phyloP scores from a whole-genome alignment of 2,329 filamentous ascomycete genomes.

The Fusarium tanahbumbuense region DNA sequence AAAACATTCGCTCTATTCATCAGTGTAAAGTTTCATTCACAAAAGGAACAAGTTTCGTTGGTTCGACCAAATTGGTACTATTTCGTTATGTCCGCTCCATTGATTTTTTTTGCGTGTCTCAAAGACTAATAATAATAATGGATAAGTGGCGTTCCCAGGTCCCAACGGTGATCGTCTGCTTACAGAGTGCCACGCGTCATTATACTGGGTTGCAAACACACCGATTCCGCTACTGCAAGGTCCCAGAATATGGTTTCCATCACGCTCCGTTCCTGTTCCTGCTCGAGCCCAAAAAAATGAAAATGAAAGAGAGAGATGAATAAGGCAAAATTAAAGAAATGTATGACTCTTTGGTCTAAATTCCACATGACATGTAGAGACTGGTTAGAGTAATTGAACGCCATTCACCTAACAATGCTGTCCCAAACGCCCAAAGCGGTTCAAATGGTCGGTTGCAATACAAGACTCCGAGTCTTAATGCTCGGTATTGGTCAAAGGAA shows the following conservation, averaged over 20 bases:
- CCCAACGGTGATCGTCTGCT: slow-evolving; percentile 25
- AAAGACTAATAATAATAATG: slow-evolving; percentile 22
- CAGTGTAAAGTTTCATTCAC: not conserved
- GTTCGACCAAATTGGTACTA: slow-evolving; percentile 5
- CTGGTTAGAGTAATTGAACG: slow-evolving; percentile 59
- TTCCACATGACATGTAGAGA: slow-evolving; percentile 52
- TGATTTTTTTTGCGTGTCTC: slow-evolving; percentile 30
- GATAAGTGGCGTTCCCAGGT: slow-evolving; percentile 37
- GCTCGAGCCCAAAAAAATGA: slow-evolving; percentile 42
- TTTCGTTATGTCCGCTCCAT: slow-evolving; percentile 30
- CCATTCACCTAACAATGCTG: slow-evolving; percentile 70
- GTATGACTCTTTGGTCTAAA: slow-evolving; percentile 53
- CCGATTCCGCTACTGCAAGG: slow-evolving; percentile 32
- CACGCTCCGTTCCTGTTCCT: slow-evolving; percentile 27
- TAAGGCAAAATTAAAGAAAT: slow-evolving; percentile 52
- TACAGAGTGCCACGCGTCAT: slow-evolving; percentile 37
- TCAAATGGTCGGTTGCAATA: slow-evolving; percentile 63
- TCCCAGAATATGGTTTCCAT: slow-evolving; percentile 34
- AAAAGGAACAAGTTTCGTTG: not conserved
- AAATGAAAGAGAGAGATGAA: slow-evolving; percentile 34
- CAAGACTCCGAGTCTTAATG: slow-evolving; percentile 55
- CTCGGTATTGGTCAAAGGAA: slow-evolving; percentile 43
- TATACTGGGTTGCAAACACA: slow-evolving; percentile 15
- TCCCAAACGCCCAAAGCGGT: slow-evolving; percentile 63
- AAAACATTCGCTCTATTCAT: not conserved